Base-by-base conservation (phyloP, 805 yeast species). In the Starmerella bacillaris region DNA sequence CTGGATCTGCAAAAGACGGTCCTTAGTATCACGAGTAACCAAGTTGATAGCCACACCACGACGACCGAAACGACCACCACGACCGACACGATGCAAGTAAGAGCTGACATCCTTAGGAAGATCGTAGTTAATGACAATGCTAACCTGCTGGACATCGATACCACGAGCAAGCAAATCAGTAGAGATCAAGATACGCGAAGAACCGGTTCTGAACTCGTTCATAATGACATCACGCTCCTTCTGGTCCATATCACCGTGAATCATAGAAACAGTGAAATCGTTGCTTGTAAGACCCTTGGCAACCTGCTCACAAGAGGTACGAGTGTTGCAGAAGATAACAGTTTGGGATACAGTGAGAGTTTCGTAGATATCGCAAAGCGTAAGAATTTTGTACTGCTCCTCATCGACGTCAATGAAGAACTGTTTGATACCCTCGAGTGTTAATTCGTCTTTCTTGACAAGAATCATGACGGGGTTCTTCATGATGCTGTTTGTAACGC, bases 31-130 rank as follows among this genome's bases (percentile, higher is more conserved):
- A 43, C 66, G 68, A 34, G 96, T 84, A 50, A 84, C 75, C 54
- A 86, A 78, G 67, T 84, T 89, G 57, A 86, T 78, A 42, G 96
- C 95, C 43, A 80, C 86, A 67, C 98, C 98, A 65, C 84, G 86
- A 61, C 98, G 73, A 57, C 98, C 98, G 67, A 86, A 86, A 61
- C 98, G 75, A 54, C 98, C 98, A 50, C 92, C 80, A 65, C 98
- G 74, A 60, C 98, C 98, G 53, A 86, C 92, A 65, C 98, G 72
- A 64, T 86, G 98, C 53, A 86, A 78, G 59, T 89, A 86, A 66
- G 80, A 84, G 61, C 84, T 94, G 59, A 78, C 73, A 64, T 76
- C 78, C 47, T 72, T 67, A 30, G 95, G 95, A 50, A 84, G 63
- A 60, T 84, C 96, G 64, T 82, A 84, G 67, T 84, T 84, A 47